phyloP scores from a whole-genome alignment of 176 grass and related monocot species.

The bread wheat (Triticum aestivum) region IWGSC_CS_RefSeq_v2.1 NC_057796.1:327961725-327962224 shows the following conservation, averaged over 20 bases:
- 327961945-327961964: constrained; percentile 43
- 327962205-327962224: background rate
- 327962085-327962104: background rate
- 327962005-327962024: background rate
- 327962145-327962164: background rate
- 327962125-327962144: background rate
- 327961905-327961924: background rate
- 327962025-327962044: constrained; percentile 9
- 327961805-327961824: background rate
- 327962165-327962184: background rate
- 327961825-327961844: background rate
- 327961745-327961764: too few species aligned
- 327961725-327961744: background rate
- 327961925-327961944: background rate
- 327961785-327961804: background rate
- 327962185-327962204: background rate
- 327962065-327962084: background rate
- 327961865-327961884: background rate
- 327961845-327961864: background rate
- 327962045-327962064: background rate
- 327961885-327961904: background rate
- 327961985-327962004: constrained; percentile 55
- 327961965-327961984: constrained; percentile 58
- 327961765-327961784: background rate
- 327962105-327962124: too few species aligned